phyloP scores from a whole-genome alignment of 441 rosid genomes.

The Populus trichocarpa region DNA sequence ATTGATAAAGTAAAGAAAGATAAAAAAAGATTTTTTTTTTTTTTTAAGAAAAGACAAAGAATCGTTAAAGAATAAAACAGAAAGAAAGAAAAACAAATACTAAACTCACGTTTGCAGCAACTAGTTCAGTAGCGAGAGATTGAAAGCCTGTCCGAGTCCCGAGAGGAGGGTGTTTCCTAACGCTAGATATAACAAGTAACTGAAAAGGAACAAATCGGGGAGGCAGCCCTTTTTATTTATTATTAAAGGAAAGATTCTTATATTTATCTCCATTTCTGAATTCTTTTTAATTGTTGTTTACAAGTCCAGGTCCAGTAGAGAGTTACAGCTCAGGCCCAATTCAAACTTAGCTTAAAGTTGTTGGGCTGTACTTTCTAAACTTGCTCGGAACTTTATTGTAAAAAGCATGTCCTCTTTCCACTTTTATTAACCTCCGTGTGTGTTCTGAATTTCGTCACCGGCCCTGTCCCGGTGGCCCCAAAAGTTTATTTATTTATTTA shows the following conservation, averaged over 20 bases:
- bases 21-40: no score
- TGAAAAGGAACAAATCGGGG: not conserved
- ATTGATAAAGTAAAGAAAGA: not conserved
- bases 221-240: not conserved
- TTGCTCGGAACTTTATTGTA: not conserved
- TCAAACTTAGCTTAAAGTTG: not conserved
- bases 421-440: no score
- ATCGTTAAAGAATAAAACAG: not conserved
- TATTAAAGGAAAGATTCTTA: not conserved
- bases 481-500: no score
- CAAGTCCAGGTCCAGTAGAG: not conserved
- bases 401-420: not conserved
- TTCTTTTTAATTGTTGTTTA: no score
- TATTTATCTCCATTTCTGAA: not conserved
- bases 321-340: not conserved
- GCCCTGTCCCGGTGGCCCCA: no score
- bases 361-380: not conserved
- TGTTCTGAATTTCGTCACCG: no score
- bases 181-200: not conserved
- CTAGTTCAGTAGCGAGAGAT: not conserved
- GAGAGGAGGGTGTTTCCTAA: not conserved
- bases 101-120: not conserved
- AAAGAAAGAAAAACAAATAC: no score
- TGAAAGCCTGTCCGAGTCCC: not conserved
- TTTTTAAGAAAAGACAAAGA: not conserved